These are phyloP conservation scores for Populus hybrid DNA, from an alignment of 441 rosid genomes.

Conservation along the genomic window DNA sequence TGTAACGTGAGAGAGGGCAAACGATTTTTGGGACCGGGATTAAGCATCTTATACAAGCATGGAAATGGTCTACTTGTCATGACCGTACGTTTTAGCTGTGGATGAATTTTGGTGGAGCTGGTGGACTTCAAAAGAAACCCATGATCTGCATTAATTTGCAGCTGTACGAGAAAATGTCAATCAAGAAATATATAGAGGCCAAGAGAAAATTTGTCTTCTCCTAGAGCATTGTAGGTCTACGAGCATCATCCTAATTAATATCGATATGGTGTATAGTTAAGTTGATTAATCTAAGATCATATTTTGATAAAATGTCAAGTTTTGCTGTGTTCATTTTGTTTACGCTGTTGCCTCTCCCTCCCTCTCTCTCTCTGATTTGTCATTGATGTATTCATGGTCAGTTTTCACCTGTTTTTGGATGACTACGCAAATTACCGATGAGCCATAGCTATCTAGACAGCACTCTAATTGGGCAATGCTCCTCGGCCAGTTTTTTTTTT, in stretches of 20 bases:
- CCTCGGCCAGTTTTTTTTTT: background rate
- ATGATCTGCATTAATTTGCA: constrained; percentile 41
- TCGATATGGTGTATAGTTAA: background rate
- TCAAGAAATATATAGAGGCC: background rate
- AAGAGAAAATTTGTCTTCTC: background rate
- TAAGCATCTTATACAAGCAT: constrained; percentile 40
- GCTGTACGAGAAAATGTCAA: background rate
- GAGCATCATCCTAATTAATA: background rate
- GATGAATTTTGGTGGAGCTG: background rate
- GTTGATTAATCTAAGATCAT: background rate
- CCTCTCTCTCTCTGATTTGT: background rate
- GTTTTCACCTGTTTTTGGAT: background rate
- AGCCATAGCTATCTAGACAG: background rate
- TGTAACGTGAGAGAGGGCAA: background rate
- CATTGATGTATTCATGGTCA: background rate
- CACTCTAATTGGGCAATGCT: background rate
- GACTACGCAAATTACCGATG: background rate
- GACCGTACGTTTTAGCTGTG: no score
- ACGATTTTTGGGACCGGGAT: background rate
- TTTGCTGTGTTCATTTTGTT: background rate
- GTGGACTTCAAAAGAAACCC: constrained; percentile 40
- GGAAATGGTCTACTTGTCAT: constrained; percentile 38
- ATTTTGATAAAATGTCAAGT: background rate
- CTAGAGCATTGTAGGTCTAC: background rate
- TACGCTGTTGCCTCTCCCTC: background rate